These are phyloP conservation scores for Anaeramoeba ignava DNA, from an alignment of 78 protist species.

Conservation along the genomic window DNA sequence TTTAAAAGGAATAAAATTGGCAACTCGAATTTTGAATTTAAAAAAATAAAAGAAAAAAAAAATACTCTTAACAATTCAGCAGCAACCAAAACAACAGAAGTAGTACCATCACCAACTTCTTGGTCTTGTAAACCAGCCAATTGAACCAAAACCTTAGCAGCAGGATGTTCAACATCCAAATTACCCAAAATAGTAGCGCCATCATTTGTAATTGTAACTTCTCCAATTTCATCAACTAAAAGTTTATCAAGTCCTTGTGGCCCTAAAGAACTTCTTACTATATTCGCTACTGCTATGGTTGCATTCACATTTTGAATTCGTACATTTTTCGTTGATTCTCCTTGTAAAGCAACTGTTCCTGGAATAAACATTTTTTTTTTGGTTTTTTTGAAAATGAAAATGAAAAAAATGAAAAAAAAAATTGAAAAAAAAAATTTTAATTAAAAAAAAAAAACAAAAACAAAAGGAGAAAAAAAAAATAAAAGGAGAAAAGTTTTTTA, in stretches of 20 bases:
- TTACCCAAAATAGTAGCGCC: constrained; percentile 86
- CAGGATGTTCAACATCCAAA: constrained; percentile 89
- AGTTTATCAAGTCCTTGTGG: constrained; percentile 97
- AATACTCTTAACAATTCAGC: constrained; percentile 87
- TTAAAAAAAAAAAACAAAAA: no score
- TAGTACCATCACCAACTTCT: constrained; percentile 92
- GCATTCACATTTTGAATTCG: no score
- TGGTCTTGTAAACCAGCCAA: constrained; percentile 90
- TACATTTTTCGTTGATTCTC: no score
- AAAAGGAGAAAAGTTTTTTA: no score
- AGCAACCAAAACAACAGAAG: constrained; percentile 94
- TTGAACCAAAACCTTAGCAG: constrained; percentile 69
- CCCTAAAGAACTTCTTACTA: constrained; percentile 91
- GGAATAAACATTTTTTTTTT: no score
- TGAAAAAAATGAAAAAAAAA: no score
- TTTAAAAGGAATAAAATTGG: constrained; percentile 93
- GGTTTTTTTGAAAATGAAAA: no score
- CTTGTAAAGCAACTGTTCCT: no score
- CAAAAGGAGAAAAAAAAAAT: no score
- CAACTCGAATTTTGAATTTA: constrained; percentile 82
- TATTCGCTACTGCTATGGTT: constrained; percentile 81
- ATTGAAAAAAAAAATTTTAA: no score
- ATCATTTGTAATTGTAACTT: constrained; percentile 82
- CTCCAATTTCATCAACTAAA: constrained; percentile 95
- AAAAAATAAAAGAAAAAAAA: no score